Percentiles rank a stretch among this genome's conserved stretches.
Evolutionary conservation across 2,329 filamentous ascomycete species (phyloP).

Genomic region (Cercospora berteroae): DNA sequence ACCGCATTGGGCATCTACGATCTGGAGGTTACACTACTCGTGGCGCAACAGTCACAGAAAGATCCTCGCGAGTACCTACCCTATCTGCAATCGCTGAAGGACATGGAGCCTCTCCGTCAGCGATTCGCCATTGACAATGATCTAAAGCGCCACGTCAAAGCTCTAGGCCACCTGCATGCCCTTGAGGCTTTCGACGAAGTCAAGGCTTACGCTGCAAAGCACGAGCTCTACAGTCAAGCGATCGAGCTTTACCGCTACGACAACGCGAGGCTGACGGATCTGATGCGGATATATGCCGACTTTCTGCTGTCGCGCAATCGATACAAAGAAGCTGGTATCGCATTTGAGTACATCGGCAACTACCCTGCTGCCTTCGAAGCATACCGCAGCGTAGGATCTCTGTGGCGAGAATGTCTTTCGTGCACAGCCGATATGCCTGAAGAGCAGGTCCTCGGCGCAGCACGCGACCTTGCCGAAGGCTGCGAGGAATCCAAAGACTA

Average conservation of each 20-base stretch:
- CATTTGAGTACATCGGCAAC: conserved; percentile 81
- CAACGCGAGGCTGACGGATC: conserved; percentile 58
- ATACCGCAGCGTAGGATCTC: conserved; percentile 72
- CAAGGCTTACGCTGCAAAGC: conserved; percentile 72
- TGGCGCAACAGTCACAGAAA: conserved; percentile 93
- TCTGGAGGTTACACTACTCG: conserved; percentile 80
- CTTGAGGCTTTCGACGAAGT: conserved; percentile 75
- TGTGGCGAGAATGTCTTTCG: conserved; percentile 89
- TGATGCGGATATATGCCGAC: conserved; percentile 77
- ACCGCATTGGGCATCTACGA: conserved; percentile 88
- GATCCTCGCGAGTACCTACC: conserved; percentile 94
- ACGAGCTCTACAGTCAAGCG: conserved; percentile 74
- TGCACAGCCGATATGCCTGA: conserved; percentile 65
- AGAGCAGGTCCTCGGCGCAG: conserved; percentile 64
- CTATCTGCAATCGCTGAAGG: conserved; percentile 84
- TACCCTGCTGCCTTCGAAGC: conserved; percentile 73
- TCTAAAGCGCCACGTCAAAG: conserved; percentile 72
- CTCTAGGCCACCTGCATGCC: conserved; percentile 71
- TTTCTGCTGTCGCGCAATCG: conserved; percentile 72
- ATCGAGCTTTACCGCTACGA: conserved; percentile 84
- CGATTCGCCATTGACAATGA: conserved; percentile 87
- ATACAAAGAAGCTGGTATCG: conserved; percentile 80
- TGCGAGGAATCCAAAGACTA: conserved; percentile 84
- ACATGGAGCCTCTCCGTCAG: conserved; percentile 66
- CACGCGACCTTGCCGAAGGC: conserved; percentile 71